Evolutionary conservation across 202 grass and related monocot genomes (phyloP), one percentile per base, ranked within the genome.

Genomic region (Schoenoplectus triqueter): DNA sequence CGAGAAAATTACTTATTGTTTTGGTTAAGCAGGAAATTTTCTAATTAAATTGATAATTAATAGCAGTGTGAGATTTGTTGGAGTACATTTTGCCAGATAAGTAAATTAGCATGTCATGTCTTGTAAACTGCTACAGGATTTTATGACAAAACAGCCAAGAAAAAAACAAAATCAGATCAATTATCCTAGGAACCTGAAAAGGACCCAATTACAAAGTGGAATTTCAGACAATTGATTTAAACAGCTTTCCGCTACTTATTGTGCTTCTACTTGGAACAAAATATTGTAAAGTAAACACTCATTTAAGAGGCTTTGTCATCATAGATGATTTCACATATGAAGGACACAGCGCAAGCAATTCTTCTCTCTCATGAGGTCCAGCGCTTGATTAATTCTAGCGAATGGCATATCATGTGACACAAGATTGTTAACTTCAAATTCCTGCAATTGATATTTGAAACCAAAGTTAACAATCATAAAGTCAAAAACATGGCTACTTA

Each of bases 371-470:
- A 98, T 98, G 69, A 98, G 85, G 65, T 91, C 87, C 57, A 95
- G 80, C 5, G 89, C 90, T 31, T 87, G 85, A 87, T 98, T 98
- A 82, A 98, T 98, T 21, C 84, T 84, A 76, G 45, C 57, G 80
- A 98, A 98, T 86, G 86, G 44, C 83, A 95, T 87, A 87, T 98
- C 95, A 87, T 98, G 91, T 9, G 95, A 92, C 63, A 98, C 92
- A 66, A 95, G 90, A 50, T 63, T 89, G 84, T 94, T 93, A 73
- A 98, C 73, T 88, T 93, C 76, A 61, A 98, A 93, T 92, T 98
- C 95, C 95, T 98, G 88, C 73, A 55, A 90, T 86, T 69, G 48
- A 83, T 47, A 56, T 71, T 66, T 80, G 64, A 52, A 82, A 82
- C 10, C 13, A 68, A 82, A 42, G 11, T 83, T 60, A 83, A 69